Conservation (phyloP, 1,139 yeast species). For the Meyerozyma sp. region DNA sequence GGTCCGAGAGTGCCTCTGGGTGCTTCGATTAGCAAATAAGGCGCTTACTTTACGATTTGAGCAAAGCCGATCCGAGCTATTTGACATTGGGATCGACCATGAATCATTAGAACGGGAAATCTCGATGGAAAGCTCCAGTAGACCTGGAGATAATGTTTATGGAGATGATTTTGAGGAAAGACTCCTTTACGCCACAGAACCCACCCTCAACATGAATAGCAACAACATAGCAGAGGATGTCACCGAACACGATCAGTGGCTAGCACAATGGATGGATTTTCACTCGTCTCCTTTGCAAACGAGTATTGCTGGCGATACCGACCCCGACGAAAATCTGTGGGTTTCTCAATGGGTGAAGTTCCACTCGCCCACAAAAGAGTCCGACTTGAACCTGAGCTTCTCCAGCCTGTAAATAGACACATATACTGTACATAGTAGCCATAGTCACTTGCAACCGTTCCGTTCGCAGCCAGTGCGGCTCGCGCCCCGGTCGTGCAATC, state of each 20-base stretch:
- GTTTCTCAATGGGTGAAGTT: background rate
- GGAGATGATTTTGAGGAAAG: background rate
- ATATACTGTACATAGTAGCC: background rate
- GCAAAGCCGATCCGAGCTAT: constrained; percentile 34
- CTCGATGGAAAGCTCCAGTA: too few relatives aligned
- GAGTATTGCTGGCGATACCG: background rate
- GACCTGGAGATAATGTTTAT: too few relatives aligned
- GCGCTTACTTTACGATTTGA: constrained; percentile 44
- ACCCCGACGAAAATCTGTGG: background rate
- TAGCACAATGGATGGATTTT: background rate
- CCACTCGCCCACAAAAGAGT: background rate
- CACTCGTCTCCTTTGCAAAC: background rate
- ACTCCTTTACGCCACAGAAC: background rate
- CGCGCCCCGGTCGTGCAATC: background rate
- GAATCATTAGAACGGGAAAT: background rate
- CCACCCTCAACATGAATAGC: background rate
- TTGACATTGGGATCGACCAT: constrained; percentile 41
- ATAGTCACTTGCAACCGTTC: background rate
- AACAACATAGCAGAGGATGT: background rate
- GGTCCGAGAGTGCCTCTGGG: constrained; percentile 61
- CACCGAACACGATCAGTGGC: background rate
- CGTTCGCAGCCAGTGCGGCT: background rate
- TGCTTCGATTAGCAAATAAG: constrained; percentile 50
- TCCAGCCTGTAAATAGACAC: background rate
- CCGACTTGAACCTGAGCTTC: background rate